Base-by-base conservation (phyloP, 1,284 basidiomycete species). In the Cystobasidium sp. region DNA sequence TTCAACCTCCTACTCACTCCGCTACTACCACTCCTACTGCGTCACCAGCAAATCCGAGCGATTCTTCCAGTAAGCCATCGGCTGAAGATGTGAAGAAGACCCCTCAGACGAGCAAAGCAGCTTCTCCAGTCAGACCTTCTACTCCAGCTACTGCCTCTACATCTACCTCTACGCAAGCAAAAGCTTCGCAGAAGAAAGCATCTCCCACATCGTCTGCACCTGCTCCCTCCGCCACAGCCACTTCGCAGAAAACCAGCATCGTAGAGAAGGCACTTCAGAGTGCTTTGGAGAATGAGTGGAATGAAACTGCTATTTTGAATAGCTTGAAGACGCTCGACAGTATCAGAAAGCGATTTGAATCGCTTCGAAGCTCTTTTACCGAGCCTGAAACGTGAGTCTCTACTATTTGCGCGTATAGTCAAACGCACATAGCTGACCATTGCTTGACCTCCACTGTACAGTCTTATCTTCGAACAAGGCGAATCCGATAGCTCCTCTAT, bases 331-430 rank as follows among this genome's bases (percentile, higher is more conserved):
- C 41, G 39, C 37, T 71, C 7, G 58, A 71, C 12, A 39, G 31
- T 24, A 53, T 71, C 18, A 62, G 51, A n/a, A 41, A 41, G 12
- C 59, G 44, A 22, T 63, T 71, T 37, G 47, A 71, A 37, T 37
- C 8, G 44, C 46, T 61, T 18, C 44, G 61, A 49, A 16, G 18
- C 39, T 12, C 24, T 14, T 71, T 71, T 49, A 41, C 43, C 20
- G 69, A 64, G 51, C 61, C 69, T 58, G 69, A 71, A 18, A 41
- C 69, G 69, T 71, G 20, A 63, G 69, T 71, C 59, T 39, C 10
- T 5, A 16, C 24, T 47, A 20, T 56, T 22, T 39, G 5, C 14
- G 20, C 7, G 43, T 47, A 20, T 59, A 51, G 3, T 22, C 20
- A 43, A 44, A 31, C 67, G 41, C 53, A 68, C 55, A 22, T 37